Evolutionary conservation across 257 asterid genomes (phyloP), one percentile per base, ranked within the genome.

Genomic region (Solanum arcanum): DNA sequence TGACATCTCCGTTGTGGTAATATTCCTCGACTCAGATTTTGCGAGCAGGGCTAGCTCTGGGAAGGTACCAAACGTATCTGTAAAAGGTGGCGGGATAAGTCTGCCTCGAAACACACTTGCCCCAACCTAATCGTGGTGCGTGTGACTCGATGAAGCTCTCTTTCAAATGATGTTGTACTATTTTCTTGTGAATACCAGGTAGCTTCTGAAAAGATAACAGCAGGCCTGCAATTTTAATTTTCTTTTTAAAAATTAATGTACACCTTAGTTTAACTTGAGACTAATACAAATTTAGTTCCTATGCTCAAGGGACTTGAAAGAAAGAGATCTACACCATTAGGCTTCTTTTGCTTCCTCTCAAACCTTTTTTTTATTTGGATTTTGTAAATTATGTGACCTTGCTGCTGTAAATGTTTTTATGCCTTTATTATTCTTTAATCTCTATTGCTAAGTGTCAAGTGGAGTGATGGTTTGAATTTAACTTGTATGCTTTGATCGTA

Each of bases 1-100:
- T 5, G 98, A 94, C 92, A 95, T 94, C 92, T 94, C 98, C 0
- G 96, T 95, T 8, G 91, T 93, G 2, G 95, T 95, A 23, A 83
- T 94, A 77, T 95, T 95, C 84, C 95, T 95, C 1, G 98, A 95
- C 90, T 88, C 96, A 7, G 92, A 94, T 87, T 93, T 92, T 12
- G 91, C 90, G 93, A 94, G 97, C 88, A 90, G 94, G 90, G 96
- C 97, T 77, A 93, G 96, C 88, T 90, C 95, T 0, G 88, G 62
- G 78, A 88, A 90, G 85, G 72, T 90, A n/a, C 91, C 93, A 9
- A 92, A 89, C 82, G 29, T 94, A 49, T 94, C 98, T 6, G 92
- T 95, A 27, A 94, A 93, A 86, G 96, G 98, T 12, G 95, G 97
- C 10, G 94, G 95, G 62, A 46, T 94, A 68, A 91, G 77, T 70